Evolutionary conservation across 2,329 filamentous ascomycete genomes (phyloP).

Genomic region (Colletotrichum falcatum): DNA sequence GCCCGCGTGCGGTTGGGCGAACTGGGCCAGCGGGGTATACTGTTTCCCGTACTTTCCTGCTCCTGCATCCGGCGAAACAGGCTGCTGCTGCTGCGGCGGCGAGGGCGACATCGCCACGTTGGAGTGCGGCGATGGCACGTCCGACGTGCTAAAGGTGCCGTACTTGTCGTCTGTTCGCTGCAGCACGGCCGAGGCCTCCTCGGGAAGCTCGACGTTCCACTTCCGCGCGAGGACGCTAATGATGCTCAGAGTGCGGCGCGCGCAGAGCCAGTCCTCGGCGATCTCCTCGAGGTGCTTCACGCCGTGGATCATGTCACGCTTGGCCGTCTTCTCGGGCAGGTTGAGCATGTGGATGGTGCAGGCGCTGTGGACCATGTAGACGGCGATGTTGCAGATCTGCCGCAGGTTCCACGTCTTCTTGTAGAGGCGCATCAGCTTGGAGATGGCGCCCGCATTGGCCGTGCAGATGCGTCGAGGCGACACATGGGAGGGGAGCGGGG

Average conservation of each 20-base stretch:
- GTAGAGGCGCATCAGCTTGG: constrained; percentile 93
- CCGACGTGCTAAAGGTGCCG: constrained; percentile 74
- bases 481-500: constrained; percentile 86
- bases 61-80: constrained; percentile 36
- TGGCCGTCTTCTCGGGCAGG: constrained; percentile 90
- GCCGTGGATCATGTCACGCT: constrained; percentile 89
- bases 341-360: constrained; percentile 96
- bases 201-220: constrained; percentile 88
- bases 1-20: constrained; percentile 47
- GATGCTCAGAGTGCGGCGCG: constrained; percentile 85
- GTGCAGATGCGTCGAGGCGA: constrained; percentile 93
- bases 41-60: constrained; percentile 47
- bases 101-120: constrained; percentile 48
- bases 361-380: constrained; percentile 94
- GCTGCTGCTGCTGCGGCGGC: constrained; percentile 42
- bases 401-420: constrained; percentile 91
- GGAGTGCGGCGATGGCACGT: constrained; percentile 67
- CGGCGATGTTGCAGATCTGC: constrained; percentile 95
- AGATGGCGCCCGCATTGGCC: constrained; percentile 88
- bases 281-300: constrained; percentile 95
- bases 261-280: constrained; percentile 93
- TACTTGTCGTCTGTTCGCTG: constrained; percentile 83
- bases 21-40: constrained; percentile 52
- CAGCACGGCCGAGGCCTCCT: constrained; percentile 83
- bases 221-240: constrained; percentile 87